phyloP scores from a whole-genome alignment of 1,139 yeast genomes.

The Lodderomyces parapsilosis region DNA sequence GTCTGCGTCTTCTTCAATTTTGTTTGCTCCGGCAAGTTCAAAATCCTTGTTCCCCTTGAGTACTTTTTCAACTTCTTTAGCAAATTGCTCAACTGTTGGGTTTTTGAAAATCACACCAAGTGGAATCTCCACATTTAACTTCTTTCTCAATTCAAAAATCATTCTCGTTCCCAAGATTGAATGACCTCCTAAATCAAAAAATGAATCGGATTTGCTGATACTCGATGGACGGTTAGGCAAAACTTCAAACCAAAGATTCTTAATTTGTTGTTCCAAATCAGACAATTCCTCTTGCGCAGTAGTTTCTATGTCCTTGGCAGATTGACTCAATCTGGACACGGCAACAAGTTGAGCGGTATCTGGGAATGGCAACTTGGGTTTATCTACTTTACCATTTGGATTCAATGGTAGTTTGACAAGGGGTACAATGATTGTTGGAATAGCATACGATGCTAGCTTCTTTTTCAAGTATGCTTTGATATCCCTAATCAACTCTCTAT shows the following conservation, averaged over 20 bases:
- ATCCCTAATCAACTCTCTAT: slow-evolving; percentile 74
- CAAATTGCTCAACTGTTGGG: slow-evolving; percentile 81
- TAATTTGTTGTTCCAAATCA: slow-evolving; percentile 63
- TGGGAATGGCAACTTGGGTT: slow-evolving; percentile 96
- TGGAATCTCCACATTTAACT: slow-evolving; percentile 77
- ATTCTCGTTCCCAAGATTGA: slow-evolving; percentile 94
- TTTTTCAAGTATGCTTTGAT: slow-evolving; percentile 80
- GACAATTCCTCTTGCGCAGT: slow-evolving; percentile 50
- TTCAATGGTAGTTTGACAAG: slow-evolving; percentile 83
- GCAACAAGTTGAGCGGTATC: slow-evolving; percentile 78
- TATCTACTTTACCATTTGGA: slow-evolving; percentile 98
- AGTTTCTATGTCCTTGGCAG: slow-evolving; percentile 28
- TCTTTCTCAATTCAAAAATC: slow-evolving; percentile 88
- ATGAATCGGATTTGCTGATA: slow-evolving; percentile 76
- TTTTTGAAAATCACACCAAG: slow-evolving; percentile 84
- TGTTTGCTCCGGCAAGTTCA: slow-evolving; percentile 21
- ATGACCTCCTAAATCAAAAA: slow-evolving; percentile 97
- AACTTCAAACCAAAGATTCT: slow-evolving; percentile 81
- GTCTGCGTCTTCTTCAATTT: slow-evolving; percentile 9
- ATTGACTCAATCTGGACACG: slow-evolving; percentile 46
- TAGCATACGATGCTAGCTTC: slow-evolving; percentile 89
- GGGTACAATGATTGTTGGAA: slow-evolving; percentile 90
- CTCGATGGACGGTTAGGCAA: slow-evolving; percentile 84
- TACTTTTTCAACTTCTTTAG: slow-evolving; percentile 64
- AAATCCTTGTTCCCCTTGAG: slow-evolving; percentile 48